These are phyloP conservation scores for Rhizopogon roseolus DNA, from an alignment of 768 basidiomycete species.

Conservation along the genomic window DNA sequence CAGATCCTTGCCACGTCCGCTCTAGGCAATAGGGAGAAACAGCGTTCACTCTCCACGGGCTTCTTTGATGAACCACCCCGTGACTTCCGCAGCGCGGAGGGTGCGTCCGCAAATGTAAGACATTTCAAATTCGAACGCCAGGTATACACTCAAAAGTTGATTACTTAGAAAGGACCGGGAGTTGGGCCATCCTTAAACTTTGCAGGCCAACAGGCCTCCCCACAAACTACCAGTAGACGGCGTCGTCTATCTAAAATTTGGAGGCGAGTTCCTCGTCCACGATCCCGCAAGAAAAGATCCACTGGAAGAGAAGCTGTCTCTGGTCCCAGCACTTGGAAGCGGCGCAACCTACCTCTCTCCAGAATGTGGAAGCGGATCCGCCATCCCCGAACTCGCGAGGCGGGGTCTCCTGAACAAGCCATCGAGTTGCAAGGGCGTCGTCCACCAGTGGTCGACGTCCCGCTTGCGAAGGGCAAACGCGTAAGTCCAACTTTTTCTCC, in stretches of 20 bases:
- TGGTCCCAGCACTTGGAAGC: neutral
- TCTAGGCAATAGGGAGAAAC: neutral
- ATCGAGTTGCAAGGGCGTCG: neutral
- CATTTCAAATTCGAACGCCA: neutral
- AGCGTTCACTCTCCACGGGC: neutral
- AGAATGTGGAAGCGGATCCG: neutral
- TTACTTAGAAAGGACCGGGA: neutral
- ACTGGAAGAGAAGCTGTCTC: too few species aligned
- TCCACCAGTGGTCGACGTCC: too few species aligned
- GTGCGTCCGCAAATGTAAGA: neutral
- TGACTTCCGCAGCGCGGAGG: neutral
- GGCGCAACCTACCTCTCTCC: neutral
- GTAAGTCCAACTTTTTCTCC: too few species aligned
- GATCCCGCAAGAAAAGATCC: too few species aligned
- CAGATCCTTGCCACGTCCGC: neutral
- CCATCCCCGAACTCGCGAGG: neutral
- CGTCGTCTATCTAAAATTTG: too few species aligned
- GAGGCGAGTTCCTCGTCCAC: too few species aligned
- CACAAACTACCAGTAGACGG: neutral
- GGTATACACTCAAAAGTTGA: neutral
- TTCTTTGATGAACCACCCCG: neutral
- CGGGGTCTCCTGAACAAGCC: neutral
- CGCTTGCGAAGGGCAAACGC: too few species aligned
- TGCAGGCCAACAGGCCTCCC: neutral
- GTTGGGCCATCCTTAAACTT: neutral